These are phyloP conservation scores for Leccinum rimulosum DNA, from an alignment of 768 basidiomycete species.

Conservation along the genomic window DNA sequence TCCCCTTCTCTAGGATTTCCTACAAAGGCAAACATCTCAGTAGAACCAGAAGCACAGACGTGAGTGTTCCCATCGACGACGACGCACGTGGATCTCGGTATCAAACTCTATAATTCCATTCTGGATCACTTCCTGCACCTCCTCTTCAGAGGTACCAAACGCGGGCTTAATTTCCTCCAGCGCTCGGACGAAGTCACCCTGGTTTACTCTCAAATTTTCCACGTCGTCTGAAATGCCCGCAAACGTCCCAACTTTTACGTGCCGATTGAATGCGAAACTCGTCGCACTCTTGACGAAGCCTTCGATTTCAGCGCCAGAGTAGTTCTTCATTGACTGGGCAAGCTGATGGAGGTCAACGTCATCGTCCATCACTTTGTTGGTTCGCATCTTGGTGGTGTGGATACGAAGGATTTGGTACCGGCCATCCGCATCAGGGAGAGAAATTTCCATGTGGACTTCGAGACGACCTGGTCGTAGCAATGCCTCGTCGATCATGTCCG, in stretches of 20 bases:
- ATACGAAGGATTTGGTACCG: constrained; percentile 92
- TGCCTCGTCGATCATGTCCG: constrained; percentile 99
- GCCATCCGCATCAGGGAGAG: constrained; percentile 90
- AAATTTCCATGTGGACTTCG: constrained; percentile 99
- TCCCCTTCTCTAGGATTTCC: constrained; percentile 85
- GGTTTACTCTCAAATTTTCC: constrained; percentile 86
- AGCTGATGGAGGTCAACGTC: constrained; percentile 86
- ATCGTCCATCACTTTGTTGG: constrained; percentile 82
- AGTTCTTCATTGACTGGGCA: constrained; percentile 88
- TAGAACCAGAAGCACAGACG: neutral
- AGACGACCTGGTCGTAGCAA: constrained; percentile 96
- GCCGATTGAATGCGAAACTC: constrained; percentile 95
- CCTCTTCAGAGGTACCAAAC: constrained; percentile 97
- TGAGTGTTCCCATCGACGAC: neutral
- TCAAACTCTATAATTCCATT: constrained; percentile 95
- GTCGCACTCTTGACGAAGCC: constrained; percentile 98
- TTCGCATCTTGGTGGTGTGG: constrained; percentile 93
- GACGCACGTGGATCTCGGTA: constrained; percentile 62
- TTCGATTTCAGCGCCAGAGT: constrained; percentile 93
- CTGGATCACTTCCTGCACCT: constrained; percentile 88
- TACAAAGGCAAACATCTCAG: constrained; percentile 30
- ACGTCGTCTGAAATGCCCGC: constrained; percentile 96
- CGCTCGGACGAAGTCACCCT: constrained; percentile 84
- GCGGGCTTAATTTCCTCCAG: constrained; percentile 94
- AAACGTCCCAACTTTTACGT: constrained; percentile 97